Evolutionary conservation across 2,329 filamentous ascomycete species (phyloP).

Genomic region (Fusarium tricinctum): DNA sequence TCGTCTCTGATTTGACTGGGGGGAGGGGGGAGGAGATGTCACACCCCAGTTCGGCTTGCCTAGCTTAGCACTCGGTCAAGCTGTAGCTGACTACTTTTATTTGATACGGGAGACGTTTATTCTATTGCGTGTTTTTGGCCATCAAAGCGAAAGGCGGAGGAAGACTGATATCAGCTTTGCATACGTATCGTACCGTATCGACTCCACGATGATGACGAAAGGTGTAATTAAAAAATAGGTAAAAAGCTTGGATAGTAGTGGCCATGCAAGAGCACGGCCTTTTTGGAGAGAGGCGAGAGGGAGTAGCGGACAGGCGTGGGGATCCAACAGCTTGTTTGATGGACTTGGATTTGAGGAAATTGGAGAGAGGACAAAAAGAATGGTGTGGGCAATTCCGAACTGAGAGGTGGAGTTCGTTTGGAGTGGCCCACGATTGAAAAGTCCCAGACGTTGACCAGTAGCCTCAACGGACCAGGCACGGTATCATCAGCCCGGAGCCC

Average conservation of each 20-base stretch:
- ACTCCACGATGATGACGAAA: slow-evolving; percentile 1
- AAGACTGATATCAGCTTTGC: background rate
- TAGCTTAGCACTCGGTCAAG: background rate
- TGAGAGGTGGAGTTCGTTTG: background rate
- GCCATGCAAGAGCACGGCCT: slow-evolving; percentile 16
- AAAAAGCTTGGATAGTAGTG: slow-evolving; percentile 8
- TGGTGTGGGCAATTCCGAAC: slow-evolving; percentile 22
- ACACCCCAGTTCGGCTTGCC: too few relatives aligned
- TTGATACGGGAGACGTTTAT: background rate
- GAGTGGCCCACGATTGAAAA: background rate
- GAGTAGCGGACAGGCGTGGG: slow-evolving; percentile 5
- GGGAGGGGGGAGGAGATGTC: background rate
- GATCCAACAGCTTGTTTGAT: slow-evolving; percentile 19
- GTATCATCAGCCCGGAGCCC: slow-evolving; percentile 7
- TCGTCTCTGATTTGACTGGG: background rate
- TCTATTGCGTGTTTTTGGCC: background rate
- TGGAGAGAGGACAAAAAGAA: slow-evolving; percentile 5
- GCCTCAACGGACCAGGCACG: slow-evolving; percentile 1
- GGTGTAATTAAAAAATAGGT: background rate
- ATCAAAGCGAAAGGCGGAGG: background rate
- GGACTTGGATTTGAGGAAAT: slow-evolving; percentile 18
- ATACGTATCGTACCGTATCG: background rate
- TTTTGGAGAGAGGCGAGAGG: slow-evolving; percentile 1
- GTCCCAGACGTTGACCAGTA: background rate
- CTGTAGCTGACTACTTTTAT: too few relatives aligned